phyloP scores from a whole-genome alignment of 495 filamentous ascomycete species.

The Niebla homalea region DNA sequence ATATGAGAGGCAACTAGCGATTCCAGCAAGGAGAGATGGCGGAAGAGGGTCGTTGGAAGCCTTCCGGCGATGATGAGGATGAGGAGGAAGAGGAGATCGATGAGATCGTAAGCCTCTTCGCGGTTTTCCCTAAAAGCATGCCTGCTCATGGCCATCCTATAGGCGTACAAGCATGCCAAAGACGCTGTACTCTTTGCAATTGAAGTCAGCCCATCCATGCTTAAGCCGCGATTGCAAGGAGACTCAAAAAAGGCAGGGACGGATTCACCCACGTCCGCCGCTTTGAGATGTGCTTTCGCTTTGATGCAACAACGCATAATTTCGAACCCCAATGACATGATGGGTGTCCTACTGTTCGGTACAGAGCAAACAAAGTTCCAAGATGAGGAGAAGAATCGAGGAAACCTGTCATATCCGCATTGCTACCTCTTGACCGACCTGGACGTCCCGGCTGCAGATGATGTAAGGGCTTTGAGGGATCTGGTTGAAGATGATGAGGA shows the following conservation, averaged over 20 bases:
- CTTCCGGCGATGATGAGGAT: slow-evolving; percentile 35
- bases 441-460: slow-evolving; percentile 70
- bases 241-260: slow-evolving; percentile 59
- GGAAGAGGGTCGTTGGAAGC: slow-evolving; percentile 25
- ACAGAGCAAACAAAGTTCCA: slow-evolving; percentile 77
- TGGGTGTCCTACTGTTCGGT: slow-evolving; percentile 89
- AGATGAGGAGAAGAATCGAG: slow-evolving; percentile 45
- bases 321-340: slow-evolving; percentile 92
- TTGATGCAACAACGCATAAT: slow-evolving; percentile 98
- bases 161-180: slow-evolving; percentile 86
- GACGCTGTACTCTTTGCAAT: slow-evolving; percentile 97
- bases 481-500: slow-evolving; percentile 67
- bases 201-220: slow-evolving; percentile 85
- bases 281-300: slow-evolving; percentile 85
- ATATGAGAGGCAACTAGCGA: background rate
- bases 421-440: slow-evolving; percentile 88
- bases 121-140: background rate
- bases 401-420: slow-evolving; percentile 63
- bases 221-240: slow-evolving; percentile 47
- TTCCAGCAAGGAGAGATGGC: slow-evolving; percentile 23
- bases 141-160: background rate
- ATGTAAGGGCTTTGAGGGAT: slow-evolving; percentile 65
- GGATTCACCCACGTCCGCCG: slow-evolving; percentile 62
- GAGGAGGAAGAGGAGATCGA: slow-evolving; percentile 66
- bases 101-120: slow-evolving; percentile 43